A percentile compares a stretch with the other conserved stretches of the same genome.
These are phyloP conservation scores for Tephrocybe sp. DNA, from an alignment of 768 basidiomycete species.

Conservation along the genomic window DNA sequence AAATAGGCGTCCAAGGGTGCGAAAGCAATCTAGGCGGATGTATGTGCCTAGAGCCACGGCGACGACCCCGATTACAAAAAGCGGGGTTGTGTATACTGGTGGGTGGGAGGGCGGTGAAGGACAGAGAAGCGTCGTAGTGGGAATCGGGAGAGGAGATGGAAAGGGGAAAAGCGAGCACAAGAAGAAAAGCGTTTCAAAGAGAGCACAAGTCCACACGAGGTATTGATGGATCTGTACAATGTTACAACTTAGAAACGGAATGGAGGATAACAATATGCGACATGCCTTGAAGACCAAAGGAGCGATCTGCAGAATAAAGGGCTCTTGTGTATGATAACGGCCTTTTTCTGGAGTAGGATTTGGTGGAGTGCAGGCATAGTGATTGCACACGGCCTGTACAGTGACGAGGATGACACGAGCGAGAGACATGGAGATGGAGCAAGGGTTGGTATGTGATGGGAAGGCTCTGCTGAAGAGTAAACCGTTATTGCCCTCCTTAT, in stretches of 20 bases:
- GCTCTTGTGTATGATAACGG: constrained; percentile 44
- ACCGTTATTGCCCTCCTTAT: constrained; percentile 1
- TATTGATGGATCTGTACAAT: constrained; percentile 16
- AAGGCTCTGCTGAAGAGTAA: constrained; percentile 1
- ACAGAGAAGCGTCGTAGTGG: constrained; percentile 29
- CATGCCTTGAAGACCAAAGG: constrained; percentile 43
- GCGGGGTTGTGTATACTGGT: constrained; percentile 23
- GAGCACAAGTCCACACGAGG: constrained; percentile 19
- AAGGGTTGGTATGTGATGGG: not conserved
- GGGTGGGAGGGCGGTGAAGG: constrained; percentile 18
- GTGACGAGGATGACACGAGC: constrained; percentile 36
- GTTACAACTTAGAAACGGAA: not conserved
- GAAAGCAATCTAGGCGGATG: constrained; percentile 44
- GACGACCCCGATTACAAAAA: constrained; percentile 33
- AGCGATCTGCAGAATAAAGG: constrained; percentile 43
- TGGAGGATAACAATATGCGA: not conserved
- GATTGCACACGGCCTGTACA: constrained; percentile 40
- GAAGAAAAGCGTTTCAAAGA: constrained; percentile 19
- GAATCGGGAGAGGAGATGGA: constrained; percentile 24
- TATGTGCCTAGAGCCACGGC: constrained; percentile 31
- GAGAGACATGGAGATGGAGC: constrained; percentile 31
- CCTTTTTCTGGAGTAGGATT: constrained; percentile 43
- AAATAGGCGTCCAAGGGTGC: constrained; percentile 41
- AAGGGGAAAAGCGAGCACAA: constrained; percentile 16
- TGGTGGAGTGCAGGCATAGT: constrained; percentile 45